These are phyloP conservation scores for Lindgomyces ingoldianus DNA, from an alignment of 495 filamentous ascomycete species.

Conservation along the genomic window DNA sequence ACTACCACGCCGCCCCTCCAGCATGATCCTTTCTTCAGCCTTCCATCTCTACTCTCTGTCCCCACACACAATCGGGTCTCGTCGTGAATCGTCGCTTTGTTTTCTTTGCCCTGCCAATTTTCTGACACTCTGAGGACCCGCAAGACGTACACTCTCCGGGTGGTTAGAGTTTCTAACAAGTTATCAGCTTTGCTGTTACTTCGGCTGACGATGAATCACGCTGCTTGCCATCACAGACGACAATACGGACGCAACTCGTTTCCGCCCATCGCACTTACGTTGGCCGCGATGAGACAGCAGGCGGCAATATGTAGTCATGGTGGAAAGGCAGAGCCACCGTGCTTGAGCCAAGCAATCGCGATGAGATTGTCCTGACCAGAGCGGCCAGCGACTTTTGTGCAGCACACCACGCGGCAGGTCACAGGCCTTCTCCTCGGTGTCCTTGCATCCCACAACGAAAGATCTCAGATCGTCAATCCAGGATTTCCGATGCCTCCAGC, in stretches of 20 bases:
- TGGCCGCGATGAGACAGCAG: neutral
- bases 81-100: conserved; percentile 8
- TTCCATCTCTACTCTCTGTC: neutral
- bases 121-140: neutral
- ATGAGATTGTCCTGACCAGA: neutral
- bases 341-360: neutral
- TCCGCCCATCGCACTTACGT: neutral
- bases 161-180: no score
- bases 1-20: no score
- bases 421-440: neutral
- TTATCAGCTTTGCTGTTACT: neutral
- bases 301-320: neutral
- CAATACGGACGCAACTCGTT: neutral
- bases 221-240: neutral
- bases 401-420: neutral
- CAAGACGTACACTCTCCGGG: neutral
- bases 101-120: neutral
- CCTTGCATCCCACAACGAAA: neutral
- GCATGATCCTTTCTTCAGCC: neutral
- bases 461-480: neutral
- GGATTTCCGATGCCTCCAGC: neutral
- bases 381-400: neutral
- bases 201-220: neutral
- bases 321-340: neutral
- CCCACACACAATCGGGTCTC: neutral